phyloP scores from a whole-genome alignment of 768 basidiomycete genomes.

The Xerocomellus chrysenteron region DNA sequence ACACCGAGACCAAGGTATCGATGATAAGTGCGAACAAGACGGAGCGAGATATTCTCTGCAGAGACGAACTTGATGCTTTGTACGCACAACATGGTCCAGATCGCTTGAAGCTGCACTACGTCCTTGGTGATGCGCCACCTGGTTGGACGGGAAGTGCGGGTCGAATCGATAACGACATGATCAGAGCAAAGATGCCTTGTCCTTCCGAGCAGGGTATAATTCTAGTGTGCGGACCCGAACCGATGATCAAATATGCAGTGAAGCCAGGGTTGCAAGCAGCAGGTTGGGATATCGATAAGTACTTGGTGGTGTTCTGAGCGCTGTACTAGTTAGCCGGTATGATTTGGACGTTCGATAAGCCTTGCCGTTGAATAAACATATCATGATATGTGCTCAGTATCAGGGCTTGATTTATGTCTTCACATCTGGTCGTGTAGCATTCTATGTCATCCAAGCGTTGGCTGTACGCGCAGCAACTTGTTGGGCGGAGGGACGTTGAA shows the following conservation, averaged over 20 bases:
- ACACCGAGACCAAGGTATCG: slow-evolving; percentile 43
- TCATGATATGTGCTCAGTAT: too few relatives aligned
- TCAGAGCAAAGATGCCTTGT: slow-evolving; percentile 40
- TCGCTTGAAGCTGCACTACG: slow-evolving; percentile 44
- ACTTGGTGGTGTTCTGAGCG: slow-evolving; percentile 36
- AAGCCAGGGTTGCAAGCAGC: slow-evolving; percentile 31
- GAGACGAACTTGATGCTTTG: slow-evolving; percentile 46
- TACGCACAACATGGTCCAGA: slow-evolving; percentile 22
- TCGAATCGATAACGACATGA: slow-evolving; percentile 39
- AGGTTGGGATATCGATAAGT: slow-evolving; percentile 37
- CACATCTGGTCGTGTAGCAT: too few relatives aligned
- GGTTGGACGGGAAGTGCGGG: slow-evolving; percentile 44
- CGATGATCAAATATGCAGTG: slow-evolving; percentile 35
- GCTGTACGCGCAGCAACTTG: too few relatives aligned
- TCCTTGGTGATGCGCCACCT: slow-evolving; percentile 34
- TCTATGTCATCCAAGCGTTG: too few relatives aligned
- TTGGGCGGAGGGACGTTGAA: too few relatives aligned
- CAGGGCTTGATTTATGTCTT: too few relatives aligned
- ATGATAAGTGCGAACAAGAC: slow-evolving; percentile 48
- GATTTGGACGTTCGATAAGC: background rate
- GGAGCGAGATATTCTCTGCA: slow-evolving; percentile 51
- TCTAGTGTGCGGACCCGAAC: slow-evolving; percentile 51
- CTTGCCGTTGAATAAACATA: too few relatives aligned
- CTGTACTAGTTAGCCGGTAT: background rate
- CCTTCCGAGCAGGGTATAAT: slow-evolving; percentile 40